Conservation (phyloP, 495 filamentous ascomycete genomes). For the Aspergillus homomorphus region DNA sequence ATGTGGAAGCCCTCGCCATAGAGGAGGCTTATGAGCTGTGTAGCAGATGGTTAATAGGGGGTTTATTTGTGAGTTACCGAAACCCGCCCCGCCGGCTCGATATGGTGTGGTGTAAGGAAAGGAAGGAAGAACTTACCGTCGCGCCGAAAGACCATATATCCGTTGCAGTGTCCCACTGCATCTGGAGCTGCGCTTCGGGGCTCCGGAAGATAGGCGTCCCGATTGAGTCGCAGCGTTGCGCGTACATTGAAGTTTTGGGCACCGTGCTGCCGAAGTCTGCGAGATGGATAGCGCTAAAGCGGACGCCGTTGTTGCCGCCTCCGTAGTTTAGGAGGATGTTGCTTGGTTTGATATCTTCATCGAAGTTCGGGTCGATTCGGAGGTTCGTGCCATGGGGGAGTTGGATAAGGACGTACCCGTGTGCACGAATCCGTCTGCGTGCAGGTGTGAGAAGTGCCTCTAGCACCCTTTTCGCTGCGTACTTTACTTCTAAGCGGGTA, state of each 20-base stretch:
- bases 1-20: constrained; percentile 40
- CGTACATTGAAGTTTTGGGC: constrained; percentile 30
- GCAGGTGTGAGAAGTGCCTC: constrained; percentile 12
- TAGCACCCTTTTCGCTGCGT: constrained; percentile 10
- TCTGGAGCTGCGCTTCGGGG: constrained; percentile 35
- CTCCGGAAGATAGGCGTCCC: constrained; percentile 36
- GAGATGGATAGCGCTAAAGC: constrained; percentile 39
- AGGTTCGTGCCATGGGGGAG: not conserved
- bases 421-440: constrained; percentile 12
- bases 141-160: constrained; percentile 48
- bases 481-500: constrained; percentile 10
- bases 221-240: constrained; percentile 35
- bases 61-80: too few species aligned
- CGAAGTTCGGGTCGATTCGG: not conserved
- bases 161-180: constrained; percentile 35
- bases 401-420: constrained; percentile 7
- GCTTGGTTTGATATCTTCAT: constrained; percentile 41
- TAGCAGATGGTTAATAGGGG: too few species aligned
- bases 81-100: too few species aligned
- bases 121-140: constrained; percentile 27
- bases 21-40: constrained; percentile 41
- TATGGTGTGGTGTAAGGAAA: too few species aligned
- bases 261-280: constrained; percentile 40
- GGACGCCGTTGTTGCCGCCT: constrained; percentile 21
- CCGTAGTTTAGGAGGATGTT: constrained; percentile 44